Percentiles rank a stretch among this genome's conserved stretches.
phyloP scores from a whole-genome alignment of 345 rosid species.

The Eucalyptus regnans region DNA sequence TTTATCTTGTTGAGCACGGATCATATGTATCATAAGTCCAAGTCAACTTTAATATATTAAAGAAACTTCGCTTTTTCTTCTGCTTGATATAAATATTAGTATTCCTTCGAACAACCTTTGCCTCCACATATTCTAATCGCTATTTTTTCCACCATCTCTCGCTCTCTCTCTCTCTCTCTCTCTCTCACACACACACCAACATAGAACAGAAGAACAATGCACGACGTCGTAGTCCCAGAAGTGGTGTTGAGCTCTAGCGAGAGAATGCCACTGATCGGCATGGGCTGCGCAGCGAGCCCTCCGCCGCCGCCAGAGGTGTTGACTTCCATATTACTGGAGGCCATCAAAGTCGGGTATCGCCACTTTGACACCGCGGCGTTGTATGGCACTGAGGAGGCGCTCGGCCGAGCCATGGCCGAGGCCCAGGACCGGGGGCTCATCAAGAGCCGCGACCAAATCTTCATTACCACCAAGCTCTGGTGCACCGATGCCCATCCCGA shows the following conservation, averaged over 20 bases:
- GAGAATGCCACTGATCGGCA: conserved; percentile 30
- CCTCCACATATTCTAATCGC: background rate
- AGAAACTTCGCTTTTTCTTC: background rate
- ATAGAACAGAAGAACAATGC: background rate
- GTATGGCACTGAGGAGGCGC: conserved; percentile 32
- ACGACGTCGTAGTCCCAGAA: background rate
- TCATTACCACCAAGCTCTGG: conserved; percentile 60
- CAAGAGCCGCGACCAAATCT: conserved; percentile 27
- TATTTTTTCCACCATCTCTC: background rate
- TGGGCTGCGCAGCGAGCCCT: background rate
- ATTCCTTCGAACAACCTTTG: background rate
- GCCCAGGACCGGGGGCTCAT: conserved; percentile 26
- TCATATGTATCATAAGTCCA: background rate
- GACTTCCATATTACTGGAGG: conserved; percentile 11
- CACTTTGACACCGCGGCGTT: conserved; percentile 56
- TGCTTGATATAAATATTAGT: background rate
- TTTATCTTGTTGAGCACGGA: background rate
- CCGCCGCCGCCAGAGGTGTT: background rate
- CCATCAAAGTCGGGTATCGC: conserved; percentile 43
- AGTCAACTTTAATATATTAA: background rate
- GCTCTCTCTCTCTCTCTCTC: background rate
- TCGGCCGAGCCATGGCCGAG: conserved; percentile 36
- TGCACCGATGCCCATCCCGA: conserved; percentile 32
- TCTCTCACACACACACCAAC: background rate
- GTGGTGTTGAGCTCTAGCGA: conserved; percentile 10